Conservation (phyloP, 2,329 filamentous ascomycete genomes). For the Knoxdaviesia capensis region DNA sequence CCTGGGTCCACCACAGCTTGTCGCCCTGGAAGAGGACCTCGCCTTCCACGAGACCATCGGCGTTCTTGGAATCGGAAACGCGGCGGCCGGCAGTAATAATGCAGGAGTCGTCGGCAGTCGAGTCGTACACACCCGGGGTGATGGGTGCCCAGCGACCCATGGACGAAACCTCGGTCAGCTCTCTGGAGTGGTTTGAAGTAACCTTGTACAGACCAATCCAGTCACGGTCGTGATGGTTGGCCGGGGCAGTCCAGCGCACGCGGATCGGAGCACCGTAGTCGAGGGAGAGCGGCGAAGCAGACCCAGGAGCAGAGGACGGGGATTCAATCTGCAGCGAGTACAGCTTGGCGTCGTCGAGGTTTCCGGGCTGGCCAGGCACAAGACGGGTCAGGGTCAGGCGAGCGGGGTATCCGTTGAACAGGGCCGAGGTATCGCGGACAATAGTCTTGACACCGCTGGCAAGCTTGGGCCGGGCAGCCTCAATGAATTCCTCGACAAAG, state of each 20-base stretch:
- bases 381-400: slow-evolving; percentile 67
- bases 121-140: slow-evolving; percentile 57
- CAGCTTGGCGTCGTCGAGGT: slow-evolving; percentile 43
- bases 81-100: slow-evolving; percentile 51
- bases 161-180: slow-evolving; percentile 65
- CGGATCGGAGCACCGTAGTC: slow-evolving; percentile 82
- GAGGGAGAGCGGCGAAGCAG: slow-evolving; percentile 32
- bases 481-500: slow-evolving; percentile 79
- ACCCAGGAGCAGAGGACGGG: slow-evolving; percentile 18
- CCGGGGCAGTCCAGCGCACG: slow-evolving; percentile 77
- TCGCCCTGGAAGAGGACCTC: slow-evolving; percentile 80
- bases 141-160: slow-evolving; percentile 81
- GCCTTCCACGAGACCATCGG: slow-evolving; percentile 46
- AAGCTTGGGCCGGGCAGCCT: slow-evolving; percentile 67
- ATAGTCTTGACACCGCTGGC: slow-evolving; percentile 72
- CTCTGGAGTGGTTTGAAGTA: slow-evolving; percentile 74
- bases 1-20: slow-evolving; percentile 93
- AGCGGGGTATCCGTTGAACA: slow-evolving; percentile 80
- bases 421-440: slow-evolving; percentile 65
- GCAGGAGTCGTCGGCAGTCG: slow-evolving; percentile 52
- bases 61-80: slow-evolving; percentile 27
- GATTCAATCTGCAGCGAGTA: slow-evolving; percentile 59
- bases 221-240: slow-evolving; percentile 73
- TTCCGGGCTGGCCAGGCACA: slow-evolving; percentile 59
- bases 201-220: slow-evolving; percentile 97